These are phyloP conservation scores for Ligustrum vulgare DNA, from an alignment of 257 asterid genomes.

Conservation along the genomic window DNA sequence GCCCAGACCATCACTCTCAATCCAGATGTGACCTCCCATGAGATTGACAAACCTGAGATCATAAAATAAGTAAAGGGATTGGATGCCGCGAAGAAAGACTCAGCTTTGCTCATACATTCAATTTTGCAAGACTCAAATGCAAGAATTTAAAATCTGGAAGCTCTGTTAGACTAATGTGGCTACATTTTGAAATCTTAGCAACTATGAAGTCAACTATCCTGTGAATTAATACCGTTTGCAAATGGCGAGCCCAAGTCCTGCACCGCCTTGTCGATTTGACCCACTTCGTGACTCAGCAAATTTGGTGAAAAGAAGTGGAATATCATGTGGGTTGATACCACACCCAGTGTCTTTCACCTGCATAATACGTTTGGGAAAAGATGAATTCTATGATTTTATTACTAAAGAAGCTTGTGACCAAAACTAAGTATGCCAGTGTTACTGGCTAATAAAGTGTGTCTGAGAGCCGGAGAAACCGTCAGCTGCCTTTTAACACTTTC, in stretches of 20 bases:
- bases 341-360: conserved; percentile 72
- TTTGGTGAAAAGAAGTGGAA: conserved; percentile 61
- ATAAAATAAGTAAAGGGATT: background rate
- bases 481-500: too few species aligned
- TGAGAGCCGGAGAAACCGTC: background rate
- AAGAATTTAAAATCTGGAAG: background rate
- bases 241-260: conserved; percentile 74
- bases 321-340: conserved; percentile 55
- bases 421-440: background rate
- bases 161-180: background rate
- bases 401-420: background rate
- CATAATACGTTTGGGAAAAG: background rate
- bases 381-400: background rate
- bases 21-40: conserved; percentile 69
- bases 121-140: background rate
- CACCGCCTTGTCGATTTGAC: conserved; percentile 38
- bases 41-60: conserved; percentile 53
- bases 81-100: background rate
- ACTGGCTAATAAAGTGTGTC: background rate
- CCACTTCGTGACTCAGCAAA: conserved; percentile 38
- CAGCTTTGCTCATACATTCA: background rate
- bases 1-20: conserved; percentile 63
- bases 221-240: conserved; percentile 53
- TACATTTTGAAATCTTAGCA: background rate
- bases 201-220: background rate